Evolutionary conservation across 1,139 yeast genomes (phyloP), one percentile per base, ranked within the genome.

Genomic region (Sugiyamaella novakii): DNA sequence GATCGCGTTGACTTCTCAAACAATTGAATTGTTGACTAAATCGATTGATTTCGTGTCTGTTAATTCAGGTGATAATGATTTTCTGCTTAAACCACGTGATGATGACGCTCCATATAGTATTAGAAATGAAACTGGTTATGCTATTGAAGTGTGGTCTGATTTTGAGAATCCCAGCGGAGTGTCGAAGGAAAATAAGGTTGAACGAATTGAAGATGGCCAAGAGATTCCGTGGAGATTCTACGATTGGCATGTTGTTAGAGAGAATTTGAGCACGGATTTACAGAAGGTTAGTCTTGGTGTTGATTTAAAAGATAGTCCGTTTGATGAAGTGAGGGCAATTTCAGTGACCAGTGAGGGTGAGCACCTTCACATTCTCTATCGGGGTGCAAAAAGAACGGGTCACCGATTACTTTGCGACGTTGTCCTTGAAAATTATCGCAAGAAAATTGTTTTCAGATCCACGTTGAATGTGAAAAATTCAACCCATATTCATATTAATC

Each of bases 211-310:
- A 41, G 76, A 82, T 38, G 77, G 79, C 2, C 78, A 77, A 4
- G 69, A 70, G 5, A 68, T 80, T 8, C 85, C 91, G 0, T 94
- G 98, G 98, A 83, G 92, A 37, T 94, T 94, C 71, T 95, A 91
- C 61, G 96, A 92, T 62, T 92, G 98, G 97, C 77, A 87, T 54
- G 77, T 77, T 28, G 80, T 89, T 17, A 82, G 98, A 65, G 96
- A 92, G 61, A 81, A 83, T 52, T 71, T 89, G 50, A 83, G 81
- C 54, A 80, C 87, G 1, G 84, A 84, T 54, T 79, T 77, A 43
- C 79, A 77, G 21, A 74, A 73, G 18, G 84, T 82, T 36, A 72
- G 76, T 1, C 68, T 91, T 36, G 91, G 85, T 0, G 75, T 89
- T 15, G 75, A 75, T 36, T 66, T 88, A 14, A 43, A 78, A 3